These are phyloP conservation scores for Silene noctiflora DNA, from an alignment of 179 eudicot species.

Conservation along the genomic window DNA sequence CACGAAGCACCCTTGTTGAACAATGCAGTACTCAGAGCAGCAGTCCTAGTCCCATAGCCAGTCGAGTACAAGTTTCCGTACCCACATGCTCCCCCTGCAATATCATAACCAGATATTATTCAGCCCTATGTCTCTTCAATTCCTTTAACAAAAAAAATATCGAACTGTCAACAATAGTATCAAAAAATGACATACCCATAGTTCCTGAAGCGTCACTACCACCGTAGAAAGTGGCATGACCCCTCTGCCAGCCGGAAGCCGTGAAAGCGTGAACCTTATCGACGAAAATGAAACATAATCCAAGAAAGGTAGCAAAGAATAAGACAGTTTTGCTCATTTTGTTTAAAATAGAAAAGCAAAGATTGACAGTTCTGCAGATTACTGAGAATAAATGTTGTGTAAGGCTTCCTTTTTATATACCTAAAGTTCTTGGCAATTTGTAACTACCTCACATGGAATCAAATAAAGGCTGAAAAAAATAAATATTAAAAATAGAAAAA, in stretches of 20 bases:
- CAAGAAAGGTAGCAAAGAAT: constrained; percentile 16
- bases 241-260: constrained; percentile 46
- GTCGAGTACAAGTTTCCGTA: constrained; percentile 52
- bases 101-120: neutral
- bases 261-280: constrained; percentile 29
- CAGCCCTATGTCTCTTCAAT: constrained; percentile 6
- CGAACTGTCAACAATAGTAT: too few relatives aligned
- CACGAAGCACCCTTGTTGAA: constrained; percentile 64
- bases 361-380: constrained; percentile 7
- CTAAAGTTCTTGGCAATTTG: constrained; percentile 4
- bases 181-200: constrained; percentile 38
- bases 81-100: constrained; percentile 75
- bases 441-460: constrained; percentile 29
- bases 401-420: constrained; percentile 21
- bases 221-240: constrained; percentile 54
- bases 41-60: constrained; percentile 56
- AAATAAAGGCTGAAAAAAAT: neutral
- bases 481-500: neutral
- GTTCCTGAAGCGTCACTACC: constrained; percentile 58
- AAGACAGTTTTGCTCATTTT: constrained; percentile 26
- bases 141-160: neutral
- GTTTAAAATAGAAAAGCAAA: neutral
- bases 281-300: constrained; percentile 19
- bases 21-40: constrained; percentile 65
- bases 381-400: constrained; percentile 19